Conservation (phyloP, 805 yeast species). For the Lachancea kluyveri region DNA sequence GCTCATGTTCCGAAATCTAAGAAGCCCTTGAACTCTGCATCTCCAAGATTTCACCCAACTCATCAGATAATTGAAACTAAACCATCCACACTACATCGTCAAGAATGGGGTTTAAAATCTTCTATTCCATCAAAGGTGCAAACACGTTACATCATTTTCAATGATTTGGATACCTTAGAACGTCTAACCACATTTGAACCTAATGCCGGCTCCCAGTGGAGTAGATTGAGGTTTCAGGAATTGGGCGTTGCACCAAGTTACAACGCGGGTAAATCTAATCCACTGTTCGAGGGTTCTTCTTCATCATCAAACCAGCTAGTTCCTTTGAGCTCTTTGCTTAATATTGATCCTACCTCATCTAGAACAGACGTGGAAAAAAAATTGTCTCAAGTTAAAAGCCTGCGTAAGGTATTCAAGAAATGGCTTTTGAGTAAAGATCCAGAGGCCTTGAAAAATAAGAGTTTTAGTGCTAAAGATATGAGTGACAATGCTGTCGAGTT, state of each 20-base stretch:
- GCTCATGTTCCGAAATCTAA: constrained; percentile 32
- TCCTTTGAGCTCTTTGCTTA: constrained; percentile 17
- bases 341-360: constrained; percentile 12
- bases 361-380: constrained; percentile 20
- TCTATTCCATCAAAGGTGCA: constrained; percentile 59
- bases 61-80: constrained; percentile 72
- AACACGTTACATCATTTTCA: constrained; percentile 52
- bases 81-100: constrained; percentile 51
- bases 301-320: constrained; percentile 15
- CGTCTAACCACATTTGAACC: constrained; percentile 69
- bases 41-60: constrained; percentile 41
- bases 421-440: constrained; percentile 52
- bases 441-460: constrained; percentile 28
- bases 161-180: constrained; percentile 61
- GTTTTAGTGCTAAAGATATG: constrained; percentile 29
- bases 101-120: constrained; percentile 73
- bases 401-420: constrained; percentile 47
- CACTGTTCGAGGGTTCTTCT: constrained; percentile 27
- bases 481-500: constrained; percentile 37
- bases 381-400: constrained; percentile 36
- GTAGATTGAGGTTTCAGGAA: constrained; percentile 62
- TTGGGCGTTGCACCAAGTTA: constrained; percentile 41
- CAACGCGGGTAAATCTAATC: constrained; percentile 27
- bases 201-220: constrained; percentile 49
- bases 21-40: constrained; percentile 12